Base-by-base conservation (phyloP, 2,329 filamentous ascomycete genomes). In the Claviceps africana region DNA sequence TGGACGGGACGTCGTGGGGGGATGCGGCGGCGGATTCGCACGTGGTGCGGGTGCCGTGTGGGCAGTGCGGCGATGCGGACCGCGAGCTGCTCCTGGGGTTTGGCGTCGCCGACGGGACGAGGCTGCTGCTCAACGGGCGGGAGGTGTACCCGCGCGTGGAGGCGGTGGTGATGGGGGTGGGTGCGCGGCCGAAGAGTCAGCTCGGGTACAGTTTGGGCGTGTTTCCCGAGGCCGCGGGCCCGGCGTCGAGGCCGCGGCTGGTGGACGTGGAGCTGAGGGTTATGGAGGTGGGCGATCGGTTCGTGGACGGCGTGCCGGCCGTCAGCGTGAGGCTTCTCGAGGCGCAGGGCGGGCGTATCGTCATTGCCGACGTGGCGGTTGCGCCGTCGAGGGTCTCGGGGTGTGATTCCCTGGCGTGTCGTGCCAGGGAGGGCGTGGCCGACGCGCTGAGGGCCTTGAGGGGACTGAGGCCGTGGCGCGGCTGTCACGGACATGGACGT, bases 261-360 rank as follows among this genome's bases (percentile, higher is more conserved):
- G 64, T 83, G 50, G 64, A 70, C 39, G 60, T 85, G 53, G 71
- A 77, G 56, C 66, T 85, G 39, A 72, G 79, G 56, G 74, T 86
- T 55, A 72, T 81, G 54, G 75, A 81, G 62, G 75, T 85, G 28
- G 78, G 77, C 53, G 65, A 72, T 51, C 67, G 70, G 44, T 79
- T 81, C 54, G 65, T 84, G 51, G 67, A 77, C 45, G 72, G 67
- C 25, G 69, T 82, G 25, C 74, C 77, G 39, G 68, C 68, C 30
- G 71, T 88, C 53, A 74, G 77, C 46, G 69, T 86, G 46, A 77
- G 76, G 58, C 69, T 87, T 19, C 70, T 88, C 63, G 77, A 82
- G 69, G 78, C 76, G 1, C 70, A 73, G 4, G 66, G 66, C 17
- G 74, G 74, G 51, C 74, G 76, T 48, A 68, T 85, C 39, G 65